Evolutionary conservation across 768 basidiomycete species (phyloP), one percentile per base, ranked within the genome.

Genomic region (Mycena maculata): DNA sequence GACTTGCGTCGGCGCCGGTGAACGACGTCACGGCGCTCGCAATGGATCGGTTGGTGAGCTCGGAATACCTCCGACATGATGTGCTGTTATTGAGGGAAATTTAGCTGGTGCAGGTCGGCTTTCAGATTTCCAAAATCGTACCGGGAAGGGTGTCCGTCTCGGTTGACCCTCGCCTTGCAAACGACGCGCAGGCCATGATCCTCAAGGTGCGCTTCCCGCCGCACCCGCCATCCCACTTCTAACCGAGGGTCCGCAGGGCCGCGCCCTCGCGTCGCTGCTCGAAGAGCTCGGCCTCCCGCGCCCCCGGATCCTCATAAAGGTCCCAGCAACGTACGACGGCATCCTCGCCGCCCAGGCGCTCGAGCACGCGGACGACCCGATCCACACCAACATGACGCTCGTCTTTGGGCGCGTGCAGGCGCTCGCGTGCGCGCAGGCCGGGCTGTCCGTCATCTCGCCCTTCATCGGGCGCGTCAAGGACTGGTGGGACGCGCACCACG

Each of bases 401-500:
- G 63, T 82, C 7, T 81, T 81, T 65, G 74, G 78, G 11, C 67
- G 73, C 42, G 72, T 76, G 4, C 81, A 82, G 52, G 81, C 81
- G 9, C 55, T 77, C 23, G 81, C 79, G 20, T 81, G 79, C 27
- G 81, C 80, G 0, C 77, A 81, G 55, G 80, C 81, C 1, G 76
- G 78, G 10, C 69, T 75, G 13, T 61, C 76, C 0, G 78, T 81
- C 22, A 74, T 81, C 25, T 81, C 79, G 1, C 78, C 79, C 1
- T 81, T 81, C 71, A 74, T 82, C 12, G 80, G 80, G n/a, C 73
- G 80, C 25, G 80, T 82, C 42, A 79, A 79, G 69, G 80, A 80
- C 64, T 81, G 79, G 79, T 81, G 77, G 76, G 70, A 74, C 23
- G 75, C 74, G 9, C 69, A 60, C 27, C 28, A 18, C 23, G 49